These are phyloP conservation scores for Tylopilus balloui DNA, from an alignment of 768 basidiomycete species.

Conservation along the genomic window DNA sequence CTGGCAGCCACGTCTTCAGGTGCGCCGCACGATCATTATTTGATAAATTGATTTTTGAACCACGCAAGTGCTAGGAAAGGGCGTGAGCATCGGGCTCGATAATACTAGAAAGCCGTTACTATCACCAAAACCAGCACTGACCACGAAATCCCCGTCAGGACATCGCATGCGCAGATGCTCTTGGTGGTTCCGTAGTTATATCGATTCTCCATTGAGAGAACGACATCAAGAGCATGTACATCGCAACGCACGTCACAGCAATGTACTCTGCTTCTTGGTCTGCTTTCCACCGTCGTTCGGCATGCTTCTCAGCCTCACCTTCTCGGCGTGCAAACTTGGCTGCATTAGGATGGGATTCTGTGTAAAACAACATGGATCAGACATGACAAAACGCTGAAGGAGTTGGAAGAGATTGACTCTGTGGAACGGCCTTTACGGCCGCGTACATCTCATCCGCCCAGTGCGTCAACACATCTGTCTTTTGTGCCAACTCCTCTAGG, in stretches of 20 bases:
- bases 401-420: constrained; percentile 51
- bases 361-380: constrained; percentile 1
- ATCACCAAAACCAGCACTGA: constrained; percentile 77
- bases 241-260: constrained; percentile 79
- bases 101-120: constrained; percentile 39
- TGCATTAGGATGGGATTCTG: constrained; percentile 81
- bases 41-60: constrained; percentile 93
- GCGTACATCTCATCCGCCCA: constrained; percentile 97
- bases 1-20: constrained; percentile 84
- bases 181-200: constrained; percentile 68
- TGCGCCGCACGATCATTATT: constrained; percentile 84
- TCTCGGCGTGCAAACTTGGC: constrained; percentile 66
- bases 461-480: constrained; percentile 87
- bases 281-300: constrained; percentile 62
- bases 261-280: constrained; percentile 79
- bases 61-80: constrained; percentile 61
- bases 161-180: constrained; percentile 79
- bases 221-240: constrained; percentile 88
- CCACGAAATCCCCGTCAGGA: constrained; percentile 68
- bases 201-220: constrained; percentile 94
- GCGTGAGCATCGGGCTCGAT: constrained; percentile 7
- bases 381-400: neutral
- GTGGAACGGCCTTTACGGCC: constrained; percentile 77
- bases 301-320: constrained; percentile 69
- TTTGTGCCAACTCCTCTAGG: constrained; percentile 91